Evolutionary conservation across 768 basidiomycete genomes (phyloP), one percentile per base, ranked within the genome.

Genomic region (Naganishia antarctica): DNA sequence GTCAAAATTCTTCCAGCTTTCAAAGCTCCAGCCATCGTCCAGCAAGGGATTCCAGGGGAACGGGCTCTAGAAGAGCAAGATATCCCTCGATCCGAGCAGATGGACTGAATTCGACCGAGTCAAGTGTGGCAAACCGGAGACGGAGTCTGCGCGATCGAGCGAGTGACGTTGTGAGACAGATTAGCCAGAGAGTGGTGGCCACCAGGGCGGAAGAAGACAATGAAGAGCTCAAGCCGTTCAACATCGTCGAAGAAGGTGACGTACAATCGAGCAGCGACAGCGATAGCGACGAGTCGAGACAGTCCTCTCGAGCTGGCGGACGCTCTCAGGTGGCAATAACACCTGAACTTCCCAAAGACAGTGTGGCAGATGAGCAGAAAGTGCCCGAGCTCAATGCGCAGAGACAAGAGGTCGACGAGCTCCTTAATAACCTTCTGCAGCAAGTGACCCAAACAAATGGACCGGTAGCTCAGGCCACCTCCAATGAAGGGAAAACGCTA

Each of bases 261-360:
- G 53, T 57, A 15, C 53, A 57, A 18, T 57, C 53, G 23, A 34
- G 40, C 1, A 57, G 53, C 53, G 53, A 57, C 9, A 57, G 53
- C 31, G 53, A 57, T 23, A 40, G 53, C 15, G 7, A 21, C 13
- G 26, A 5, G 32, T 41, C 32, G n/a, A 21, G 34, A 23, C 23
- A n/a, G 23, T 23, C 32, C 16, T 32, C 31, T 32, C 53, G 3
- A 57, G 34, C 37, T 57, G 34, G 34, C 34, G 23, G 9, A 5
- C 32, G 43, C 9, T 7, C n/a, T 5, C 28, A 57, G 6, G 23
- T 23, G 23, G 37, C 21, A 31, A 15, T 5, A 23, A 16, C 13
- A 15, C 5, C 50, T 21, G 31, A 4, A 12, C 1, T n/a, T 5
- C 8, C n/a, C 3, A 32, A 12, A 23, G 23, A 25, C 25, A 41